phyloP scores from a whole-genome alignment of 2,329 filamentous ascomycete species.

The Cryoendolithus antarcticus region DNA sequence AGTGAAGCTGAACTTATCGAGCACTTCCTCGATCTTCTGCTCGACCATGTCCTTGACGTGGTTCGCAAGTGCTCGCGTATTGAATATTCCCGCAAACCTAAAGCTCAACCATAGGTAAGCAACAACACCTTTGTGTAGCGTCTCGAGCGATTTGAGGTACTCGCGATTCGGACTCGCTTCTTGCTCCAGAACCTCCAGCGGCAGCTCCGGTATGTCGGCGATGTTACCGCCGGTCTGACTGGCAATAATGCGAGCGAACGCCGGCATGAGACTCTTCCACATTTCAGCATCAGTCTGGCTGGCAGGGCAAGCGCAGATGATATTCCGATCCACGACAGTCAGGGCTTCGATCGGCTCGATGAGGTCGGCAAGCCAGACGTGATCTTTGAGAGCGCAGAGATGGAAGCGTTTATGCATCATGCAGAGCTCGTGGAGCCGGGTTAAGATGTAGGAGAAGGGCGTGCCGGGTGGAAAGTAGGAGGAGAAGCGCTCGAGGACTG shows the following conservation, averaged over 20 bases:
- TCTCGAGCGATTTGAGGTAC: slow-evolving; percentile 60
- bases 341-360: slow-evolving; percentile 60
- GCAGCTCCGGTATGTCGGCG: slow-evolving; percentile 56
- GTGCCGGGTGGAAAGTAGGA: slow-evolving; percentile 70
- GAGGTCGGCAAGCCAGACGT: slow-evolving; percentile 55
- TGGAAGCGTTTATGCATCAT: slow-evolving; percentile 54
- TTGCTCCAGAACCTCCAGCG: slow-evolving; percentile 61
- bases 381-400: slow-evolving; percentile 52
- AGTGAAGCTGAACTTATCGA: slow-evolving; percentile 43
- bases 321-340: slow-evolving; percentile 60
- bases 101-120: slow-evolving; percentile 91
- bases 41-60: slow-evolving; percentile 71
- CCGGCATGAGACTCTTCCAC: slow-evolving; percentile 40
- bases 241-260: slow-evolving; percentile 59
- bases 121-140: slow-evolving; percentile 68
- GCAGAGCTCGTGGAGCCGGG: slow-evolving; percentile 59
- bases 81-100: slow-evolving; percentile 71
- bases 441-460: slow-evolving; percentile 71
- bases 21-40: slow-evolving; percentile 54
- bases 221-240: slow-evolving; percentile 54
- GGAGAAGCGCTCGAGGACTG: slow-evolving; percentile 62
- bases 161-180: slow-evolving; percentile 31
- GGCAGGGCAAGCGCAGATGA: slow-evolving; percentile 61
- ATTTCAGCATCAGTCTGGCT: slow-evolving; percentile 39
- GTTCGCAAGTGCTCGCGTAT: slow-evolving; percentile 60